Base-by-base conservation (phyloP, 371 early-diverging fungal genomes). In the Mucor racemosus region DNA sequence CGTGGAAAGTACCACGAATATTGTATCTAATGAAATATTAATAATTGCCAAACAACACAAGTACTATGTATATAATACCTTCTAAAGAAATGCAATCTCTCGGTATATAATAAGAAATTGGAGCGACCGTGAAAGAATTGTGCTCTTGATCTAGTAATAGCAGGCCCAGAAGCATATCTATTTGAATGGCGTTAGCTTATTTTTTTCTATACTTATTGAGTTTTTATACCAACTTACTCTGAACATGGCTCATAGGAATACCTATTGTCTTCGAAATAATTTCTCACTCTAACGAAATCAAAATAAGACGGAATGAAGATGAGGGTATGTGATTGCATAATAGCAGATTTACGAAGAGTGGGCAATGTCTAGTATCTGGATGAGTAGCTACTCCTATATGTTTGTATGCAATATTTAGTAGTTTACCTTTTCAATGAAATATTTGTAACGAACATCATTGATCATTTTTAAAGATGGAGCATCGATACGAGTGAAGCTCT, bases 301-400 rank as follows among this genome's bases (percentile, higher is more conserved):
- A 97, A 96, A 74, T 98, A 99, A 11, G 93, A 92, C n/a, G 98
- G 94, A 8, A 96, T 88, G 77, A 94, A 94, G 46, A 99, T 86
- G 72, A 96, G 78, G 55, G 92, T 90, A 76, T 94, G 92, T 17
- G 86, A 81, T 76, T 90, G 88, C 64, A 62, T 85, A 33, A 85
- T 77, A 26, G 86, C 84, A 21, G 86, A 87, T 62, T 82, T 84
- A 55, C 86, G 87, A 34, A 88, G 76, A 9, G 84, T 72, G 7
- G 89, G 89, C 5, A 89, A 58, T 35, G 86, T 86, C 71, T 86
- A 67, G 0, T 15, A 9, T 15, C 62, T 33, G 19, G 15, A 48
- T 68, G 11, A 50, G 50, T 17, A 26, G n/a, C 44, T 26, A 3
- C 26, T 26, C 1, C 26, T 26, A 26, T 26, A 26, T 26, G 17